Percentiles rank a stretch among this genome's conserved stretches.
Evolutionary conservation across 305 asterid species (phyloP).

Genomic region (Andrographis paniculata): DNA sequence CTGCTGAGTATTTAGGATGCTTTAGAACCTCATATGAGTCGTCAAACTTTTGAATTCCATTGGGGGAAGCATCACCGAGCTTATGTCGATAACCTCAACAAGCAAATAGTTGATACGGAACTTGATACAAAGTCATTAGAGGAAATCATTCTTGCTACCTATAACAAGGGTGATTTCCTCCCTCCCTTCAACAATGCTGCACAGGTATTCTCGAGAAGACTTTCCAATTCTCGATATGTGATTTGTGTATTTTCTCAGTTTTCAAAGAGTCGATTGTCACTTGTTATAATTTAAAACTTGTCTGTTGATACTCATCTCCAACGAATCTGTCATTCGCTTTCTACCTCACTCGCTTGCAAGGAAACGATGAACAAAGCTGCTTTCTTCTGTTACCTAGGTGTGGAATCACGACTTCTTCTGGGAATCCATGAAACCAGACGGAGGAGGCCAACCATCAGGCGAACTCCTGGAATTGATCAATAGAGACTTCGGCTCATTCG

Average conservation of each 20-base stretch:
- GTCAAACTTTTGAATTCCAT: slow-evolving; percentile 76
- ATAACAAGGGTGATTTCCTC: slow-evolving; percentile 78
- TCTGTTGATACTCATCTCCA: too few relatives aligned
- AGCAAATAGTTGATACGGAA: slow-evolving; percentile 81
- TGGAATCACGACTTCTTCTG: slow-evolving; percentile 98
- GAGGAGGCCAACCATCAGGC: slow-evolving; percentile 88
- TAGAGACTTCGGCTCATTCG: slow-evolving; percentile 92
- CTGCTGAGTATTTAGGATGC: slow-evolving; percentile 48
- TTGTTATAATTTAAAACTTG: too few relatives aligned
- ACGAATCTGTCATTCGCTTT: too few relatives aligned
- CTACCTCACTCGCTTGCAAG: too few relatives aligned
- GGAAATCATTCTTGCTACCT: slow-evolving; percentile 49
- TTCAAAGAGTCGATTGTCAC: too few relatives aligned
- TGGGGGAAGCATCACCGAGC: slow-evolving; percentile 97
- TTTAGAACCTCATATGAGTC: slow-evolving; percentile 93
- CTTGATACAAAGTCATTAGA: slow-evolving; percentile 61
- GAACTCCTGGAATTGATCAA: slow-evolving; percentile 60
- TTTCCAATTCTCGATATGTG: too few relatives aligned
- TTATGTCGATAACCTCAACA: slow-evolving; percentile 89
- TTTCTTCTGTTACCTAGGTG: slow-evolving; percentile 30
- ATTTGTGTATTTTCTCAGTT: too few relatives aligned
- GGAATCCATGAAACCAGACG: slow-evolving; percentile 95
- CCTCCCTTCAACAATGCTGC: slow-evolving; percentile 97
- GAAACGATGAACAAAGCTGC: too few relatives aligned
- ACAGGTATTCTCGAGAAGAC: slow-evolving; percentile 40